These are phyloP conservation scores for Rhizopogon roseolus DNA, from an alignment of 768 basidiomycete species.

Conservation along the genomic window DNA sequence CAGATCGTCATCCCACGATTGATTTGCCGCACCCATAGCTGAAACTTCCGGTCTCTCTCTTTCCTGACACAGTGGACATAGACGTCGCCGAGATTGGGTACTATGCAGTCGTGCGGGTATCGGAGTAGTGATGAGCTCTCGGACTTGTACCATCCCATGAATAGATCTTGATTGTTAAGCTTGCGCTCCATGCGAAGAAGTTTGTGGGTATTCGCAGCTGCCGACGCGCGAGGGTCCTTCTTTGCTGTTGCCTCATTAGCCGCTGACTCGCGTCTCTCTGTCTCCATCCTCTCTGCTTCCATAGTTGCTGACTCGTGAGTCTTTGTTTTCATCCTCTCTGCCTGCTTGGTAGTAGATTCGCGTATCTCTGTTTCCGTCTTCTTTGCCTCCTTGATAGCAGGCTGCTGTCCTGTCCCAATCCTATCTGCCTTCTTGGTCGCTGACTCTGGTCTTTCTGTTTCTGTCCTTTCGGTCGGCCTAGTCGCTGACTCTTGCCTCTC, in stretches of 20 bases:
- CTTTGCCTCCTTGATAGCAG: neutral
- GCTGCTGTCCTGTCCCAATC: too few species aligned
- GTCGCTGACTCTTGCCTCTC: too few species aligned
- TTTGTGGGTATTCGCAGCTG: neutral
- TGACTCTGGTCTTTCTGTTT: neutral
- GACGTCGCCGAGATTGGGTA: neutral
- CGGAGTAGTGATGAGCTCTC: neutral
- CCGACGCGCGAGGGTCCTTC: neutral
- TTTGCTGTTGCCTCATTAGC: neutral
- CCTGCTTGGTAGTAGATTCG: neutral
- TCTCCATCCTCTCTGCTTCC: neutral
- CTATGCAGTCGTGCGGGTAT: neutral
- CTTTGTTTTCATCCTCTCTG: neutral
- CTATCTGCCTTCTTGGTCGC: too few species aligned
- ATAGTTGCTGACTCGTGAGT: neutral
- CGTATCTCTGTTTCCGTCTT: neutral
- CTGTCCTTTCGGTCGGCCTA: neutral
- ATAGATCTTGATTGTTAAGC: neutral
- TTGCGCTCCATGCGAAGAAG: conserved; percentile 2
- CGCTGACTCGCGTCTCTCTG: neutral
- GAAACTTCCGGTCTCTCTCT: neutral
- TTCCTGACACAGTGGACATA: neutral
- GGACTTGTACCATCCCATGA: conserved; percentile 3
- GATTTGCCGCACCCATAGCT: conserved; percentile 1
- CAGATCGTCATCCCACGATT: conserved; percentile 2